Conservation (phyloP, 805 yeast genomes). For the Cyberlindnera sargentensis region DNA sequence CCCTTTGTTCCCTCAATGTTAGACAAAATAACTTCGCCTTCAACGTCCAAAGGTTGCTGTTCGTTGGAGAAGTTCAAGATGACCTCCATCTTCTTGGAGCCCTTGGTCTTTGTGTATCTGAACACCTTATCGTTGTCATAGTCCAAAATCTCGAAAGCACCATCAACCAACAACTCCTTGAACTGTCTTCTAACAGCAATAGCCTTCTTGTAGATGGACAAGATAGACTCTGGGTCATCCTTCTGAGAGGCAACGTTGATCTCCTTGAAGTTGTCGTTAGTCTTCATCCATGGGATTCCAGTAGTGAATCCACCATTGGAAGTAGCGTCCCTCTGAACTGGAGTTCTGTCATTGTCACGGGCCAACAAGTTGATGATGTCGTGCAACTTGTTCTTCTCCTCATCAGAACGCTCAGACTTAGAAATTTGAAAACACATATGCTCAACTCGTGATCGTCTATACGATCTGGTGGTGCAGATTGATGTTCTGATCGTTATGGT, state of each 20-base stretch:
- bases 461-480: conserved; percentile 40
- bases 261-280: conserved; percentile 41
- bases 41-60: conserved; percentile 1
- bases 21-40: not conserved
- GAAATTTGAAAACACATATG: too few species aligned
- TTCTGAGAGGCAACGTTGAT: conserved; percentile 42
- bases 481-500: conserved; percentile 44
- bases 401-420: conserved; percentile 20
- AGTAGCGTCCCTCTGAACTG: conserved; percentile 46
- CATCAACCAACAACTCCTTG: conserved; percentile 39
- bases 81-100: conserved; percentile 28
- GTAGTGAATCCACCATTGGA: conserved; percentile 42
- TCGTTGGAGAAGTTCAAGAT: conserved; percentile 37
- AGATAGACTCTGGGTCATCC: conserved; percentile 38
- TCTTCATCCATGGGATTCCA: conserved; percentile 46
- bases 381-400: conserved; percentile 25
- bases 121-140: conserved; percentile 35
- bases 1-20: not conserved
- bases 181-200: conserved; percentile 36
- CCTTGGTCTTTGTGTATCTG: conserved; percentile 33
- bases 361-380: conserved; percentile 33
- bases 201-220: conserved; percentile 39
- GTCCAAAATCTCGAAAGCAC: conserved; percentile 38
- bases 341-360: conserved; percentile 50
- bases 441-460: conserved; percentile 39